Evolutionary conservation across 2,329 filamentous ascomycete species (phyloP), one percentile per base, ranked within the genome.

Genomic region (Colletotrichum nymphaeae): DNA sequence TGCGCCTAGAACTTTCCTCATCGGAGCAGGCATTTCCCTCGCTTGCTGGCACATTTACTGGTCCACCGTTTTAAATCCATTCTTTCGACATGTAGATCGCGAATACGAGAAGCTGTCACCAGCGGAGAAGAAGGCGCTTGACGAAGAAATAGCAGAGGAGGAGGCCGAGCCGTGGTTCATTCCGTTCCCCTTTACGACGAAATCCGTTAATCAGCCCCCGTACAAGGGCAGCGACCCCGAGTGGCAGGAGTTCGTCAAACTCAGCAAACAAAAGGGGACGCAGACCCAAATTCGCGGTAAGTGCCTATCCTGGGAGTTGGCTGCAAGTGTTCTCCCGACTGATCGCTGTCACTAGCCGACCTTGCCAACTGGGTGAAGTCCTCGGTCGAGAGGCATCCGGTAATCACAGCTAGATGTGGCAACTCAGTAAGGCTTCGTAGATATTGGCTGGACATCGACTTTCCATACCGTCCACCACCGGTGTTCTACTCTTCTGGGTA

Each of bases 381-480:
- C 37, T 80, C 85, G 14, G 85, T 88, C 1, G 82, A 84, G 32
- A 82, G 78, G 16, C 84, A 87, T 70, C 83, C 84, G 0, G 69
- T 85, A 2, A 78, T 91, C n/a, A 80, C 76, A 9, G 76, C 81
- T 3, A 81, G 84, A 42, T 84, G 84, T 37, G 90, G 90, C 11
- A 83, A 84, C 30, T 81, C 85, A 0, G 84, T 90, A 62, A 84
- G 83, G 49, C 74, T 92, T 35, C 84, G 83, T 42, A 86, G 86
- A 69, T 85, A 83, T 63, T 93, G 90, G 91, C 83, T 93, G 32
- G 87, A 92, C 53, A 83, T 92, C 30, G 86, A 90, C 63, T 93
- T 89, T 75, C 92, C 92, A 0, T 81, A 82, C 56, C 83, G 82
- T 46, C 89, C 91, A 55, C 91, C 92, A 1, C 90, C 91, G 5